Evolutionary conservation across 148 eudicot genomes (phyloP), one percentile per base, ranked within the genome.

Genomic region (Persicaria maculosa): DNA sequence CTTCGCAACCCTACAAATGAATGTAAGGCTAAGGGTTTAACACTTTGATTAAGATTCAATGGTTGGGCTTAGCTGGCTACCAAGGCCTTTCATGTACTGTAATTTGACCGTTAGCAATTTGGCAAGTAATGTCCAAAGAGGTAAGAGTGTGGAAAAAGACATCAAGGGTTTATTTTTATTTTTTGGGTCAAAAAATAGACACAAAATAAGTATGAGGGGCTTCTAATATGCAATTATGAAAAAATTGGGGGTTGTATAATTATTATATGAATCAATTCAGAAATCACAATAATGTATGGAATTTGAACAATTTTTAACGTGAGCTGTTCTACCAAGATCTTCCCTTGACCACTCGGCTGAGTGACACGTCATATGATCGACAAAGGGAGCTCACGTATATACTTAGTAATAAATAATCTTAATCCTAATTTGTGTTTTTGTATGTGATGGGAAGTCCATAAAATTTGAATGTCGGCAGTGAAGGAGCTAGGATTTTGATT

Each of bases 111-210:
- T 7, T 62, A 62, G 68, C 44, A 62, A 7, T 62, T 62, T 62
- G 68, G 68, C 68, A 10, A 62, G 44, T 25, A 25, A 25, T 62
- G 68, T 62, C 68, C 68, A 62, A 62, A 62, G 4, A 62, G 68
- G 44, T 62, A 62, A 62, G 68, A 25, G 44, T 31, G 40, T 31
- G 40, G 40, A 31, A 25, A 52, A 8, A 52, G 16, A 52, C 55
- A 52, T n/a, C 55, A 14, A 52, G 12, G 50, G 6, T 53, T 31
- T 31, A 1, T 31, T 31, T 31, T 31, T 31, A 0, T 31, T 31
- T 31, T 31, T 31, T 31, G 40, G 40, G 40, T 31, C 40, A 31
- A 31, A 31, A 31, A 31, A 31, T 31, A 31, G 40, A 31, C 40
- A 31, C 40, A 2, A 31, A 31, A 3, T 31, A 31, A 31, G 40